Base-by-base conservation (phyloP, 1,284 basidiomycete genomes). In the Ceratobasidium papillatum region DNA sequence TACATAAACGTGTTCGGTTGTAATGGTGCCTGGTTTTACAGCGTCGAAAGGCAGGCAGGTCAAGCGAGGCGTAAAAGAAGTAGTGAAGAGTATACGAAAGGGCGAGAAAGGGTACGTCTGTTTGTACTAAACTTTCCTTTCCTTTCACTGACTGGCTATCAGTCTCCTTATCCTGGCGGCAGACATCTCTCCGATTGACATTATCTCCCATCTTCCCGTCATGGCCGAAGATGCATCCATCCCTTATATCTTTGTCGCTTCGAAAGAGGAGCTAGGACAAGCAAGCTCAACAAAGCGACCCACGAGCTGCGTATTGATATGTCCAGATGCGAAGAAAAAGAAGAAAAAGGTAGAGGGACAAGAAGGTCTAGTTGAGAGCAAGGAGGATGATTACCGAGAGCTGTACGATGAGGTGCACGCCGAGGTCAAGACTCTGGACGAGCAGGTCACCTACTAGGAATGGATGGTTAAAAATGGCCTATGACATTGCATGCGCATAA, bases 171-270 rank as follows among this genome's bases (percentile, higher is more conserved):
- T 99, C 74, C 89, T 99, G 74, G 98, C 98, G 3, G 96, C 93
- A 52, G 98, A 99, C 83, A 99, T 99, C 81, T 96, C 94, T 62
- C 98, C 98, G 30, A 93, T 99, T 80, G 98, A 99, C 83, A 98
- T 99, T 79, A 94, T 99, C 79, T 96, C 95, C 27, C 98, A 99
- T 84, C 87, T 99, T 73, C 98, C 98, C 17, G 86, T 99, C 38
- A 86, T 99, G 80, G 93, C 94, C 74, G 98, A 99, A 84, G 98
- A 99, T 82, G 93, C 95, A 5, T 88, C 91, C 64, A 93, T 98
- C 80, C 96, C 97, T 19, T 99, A 99, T 82, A 88, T 97, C 52
- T 93, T 93, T 80, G 91, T 95, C 22, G 81, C 90, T 0, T 94
- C 93, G 12, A 97, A 96, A 82, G 95, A 98, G 84, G 96, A 99